Base-by-base conservation (phyloP, 768 basidiomycete genomes). In the Pleurotus tuber-regium region DNA sequence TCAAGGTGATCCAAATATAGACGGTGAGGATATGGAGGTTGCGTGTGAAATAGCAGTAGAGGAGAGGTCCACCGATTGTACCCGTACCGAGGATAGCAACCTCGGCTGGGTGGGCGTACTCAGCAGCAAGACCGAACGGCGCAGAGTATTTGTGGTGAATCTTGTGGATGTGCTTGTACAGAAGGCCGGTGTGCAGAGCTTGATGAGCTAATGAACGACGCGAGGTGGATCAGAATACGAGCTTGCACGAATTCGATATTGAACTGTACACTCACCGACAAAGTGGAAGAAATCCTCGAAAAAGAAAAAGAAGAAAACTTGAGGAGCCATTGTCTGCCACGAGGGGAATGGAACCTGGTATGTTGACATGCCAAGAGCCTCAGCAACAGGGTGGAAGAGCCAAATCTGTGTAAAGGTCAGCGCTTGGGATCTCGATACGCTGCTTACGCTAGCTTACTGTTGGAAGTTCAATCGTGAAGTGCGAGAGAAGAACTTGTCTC, bases 271-370 rank as follows among this genome's bases (percentile, higher is more conserved):
- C 80, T 23, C 61, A 84, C 87, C 83, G 63, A 88, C 78, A 74
- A 86, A 98, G 70, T 99, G 96, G 79, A 89, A 98, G 61, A 87
- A 82, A 67, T 98, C 96, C 71, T 99, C 97, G 57, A 97, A 91
- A 65, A 96, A 76, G 69, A 98, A 97, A 77, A 98, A 98, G 55
- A 92, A 69, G 26, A 80, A 80, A 46, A 97, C 69, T 66, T 96
- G 95, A 14, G 80, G 84, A 2, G 74, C 67, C 78, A 95, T 88
- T 5, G 76, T 76, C 58, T 73, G 75, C 69, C 78, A 75, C 0
- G 80, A 65, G 0, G 97, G 90, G 74, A 99, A 91, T 1, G 97
- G 96, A 2, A 98, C 89, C 56, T 97, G 87, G 71, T 89, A 89
- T 0, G 96, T 99, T 29, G 78, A 66, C 90, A 99, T 93, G 58